Evolutionary conservation across 768 basidiomycete genomes (phyloP).

Genomic region (Lepiota subincarnata): DNA sequence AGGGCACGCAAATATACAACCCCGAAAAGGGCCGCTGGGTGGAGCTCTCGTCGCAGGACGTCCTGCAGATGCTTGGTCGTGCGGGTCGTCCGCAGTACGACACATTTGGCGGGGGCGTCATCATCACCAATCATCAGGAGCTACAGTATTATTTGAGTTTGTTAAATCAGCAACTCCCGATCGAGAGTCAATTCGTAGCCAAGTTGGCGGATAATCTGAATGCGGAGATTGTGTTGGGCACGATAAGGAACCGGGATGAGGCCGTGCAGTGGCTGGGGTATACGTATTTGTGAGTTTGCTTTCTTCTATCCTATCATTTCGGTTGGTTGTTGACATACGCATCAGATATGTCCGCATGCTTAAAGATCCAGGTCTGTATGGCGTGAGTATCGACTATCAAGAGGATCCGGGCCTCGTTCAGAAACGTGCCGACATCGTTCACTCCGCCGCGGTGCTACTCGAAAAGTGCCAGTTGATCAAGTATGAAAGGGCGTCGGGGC

Average conservation of each 20-base stretch:
- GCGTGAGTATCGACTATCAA: slow-evolving; percentile 85
- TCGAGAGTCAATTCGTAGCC: slow-evolving; percentile 91
- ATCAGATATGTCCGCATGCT: slow-evolving; percentile 92
- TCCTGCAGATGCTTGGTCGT: slow-evolving; percentile 97
- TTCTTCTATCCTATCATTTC: not conserved
- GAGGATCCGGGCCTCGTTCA: slow-evolving; percentile 66
- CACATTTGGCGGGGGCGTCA: slow-evolving; percentile 95
- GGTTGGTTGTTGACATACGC: slow-evolving; percentile 9
- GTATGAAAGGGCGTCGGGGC: slow-evolving; percentile 84
- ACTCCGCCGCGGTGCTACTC: slow-evolving; percentile 87
- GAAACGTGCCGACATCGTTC: slow-evolving; percentile 90
- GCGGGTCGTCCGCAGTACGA: slow-evolving; percentile 98
- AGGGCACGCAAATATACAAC: slow-evolving; percentile 99
- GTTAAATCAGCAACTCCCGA: slow-evolving; percentile 96
- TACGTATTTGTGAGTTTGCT: slow-evolving; percentile 72
- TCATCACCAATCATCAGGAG: slow-evolving; percentile 97
- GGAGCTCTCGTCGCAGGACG: slow-evolving; percentile 92
- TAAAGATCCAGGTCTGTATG: slow-evolving; percentile 81
- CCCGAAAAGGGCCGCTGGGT: slow-evolving; percentile 98
- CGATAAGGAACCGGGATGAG: slow-evolving; percentile 91
- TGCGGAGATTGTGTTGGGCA: slow-evolving; percentile 95
- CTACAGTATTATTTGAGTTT: slow-evolving; percentile 95
- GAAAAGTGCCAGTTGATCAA: slow-evolving; percentile 95
- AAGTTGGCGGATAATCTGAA: slow-evolving; percentile 95
- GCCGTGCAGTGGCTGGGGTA: slow-evolving; percentile 98